Evolutionary conservation across 179 eudicot species (phyloP).

Genomic region (Heliamphora ciliata): DNA sequence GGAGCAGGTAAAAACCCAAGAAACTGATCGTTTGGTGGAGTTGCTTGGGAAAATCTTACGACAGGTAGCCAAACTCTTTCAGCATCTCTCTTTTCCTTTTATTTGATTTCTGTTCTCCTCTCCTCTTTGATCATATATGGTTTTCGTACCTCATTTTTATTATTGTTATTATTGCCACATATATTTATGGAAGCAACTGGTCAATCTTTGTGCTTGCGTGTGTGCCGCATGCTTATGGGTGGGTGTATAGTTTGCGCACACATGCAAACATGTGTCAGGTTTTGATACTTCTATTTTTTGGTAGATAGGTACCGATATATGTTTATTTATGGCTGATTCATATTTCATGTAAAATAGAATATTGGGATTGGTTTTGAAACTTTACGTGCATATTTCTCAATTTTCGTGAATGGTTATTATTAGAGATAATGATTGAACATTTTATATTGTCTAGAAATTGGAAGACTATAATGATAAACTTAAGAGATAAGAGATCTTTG

Average conservation of each 20-base stretch:
- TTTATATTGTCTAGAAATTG: no score
- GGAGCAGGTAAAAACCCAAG: conserved; percentile 32
- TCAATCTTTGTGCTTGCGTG: neutral
- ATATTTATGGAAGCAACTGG: neutral
- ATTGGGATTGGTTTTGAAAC: neutral
- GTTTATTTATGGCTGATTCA: neutral
- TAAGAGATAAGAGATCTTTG: no score
- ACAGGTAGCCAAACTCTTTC: conserved; percentile 33
- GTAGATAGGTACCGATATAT: neutral
- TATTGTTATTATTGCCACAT: neutral
- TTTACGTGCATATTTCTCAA: no score
- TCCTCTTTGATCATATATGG: neutral
- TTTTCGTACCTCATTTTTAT: neutral
- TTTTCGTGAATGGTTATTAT: no score
- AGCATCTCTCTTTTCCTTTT: neutral
- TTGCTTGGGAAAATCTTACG: conserved; percentile 65
- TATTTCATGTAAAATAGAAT: neutral
- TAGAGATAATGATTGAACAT: no score
- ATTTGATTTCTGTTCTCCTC: neutral
- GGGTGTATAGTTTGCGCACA: neutral
- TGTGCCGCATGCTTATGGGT: neutral
- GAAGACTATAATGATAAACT: no score
- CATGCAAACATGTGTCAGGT: neutral
- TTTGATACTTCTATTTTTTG: no score
- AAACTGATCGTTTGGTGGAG: conserved; percentile 58